Evolutionary conservation across 2,329 filamentous ascomycete species (phyloP), one percentile per base, ranked within the genome.

Genomic region (Neofusicoccum parvum): DNA sequence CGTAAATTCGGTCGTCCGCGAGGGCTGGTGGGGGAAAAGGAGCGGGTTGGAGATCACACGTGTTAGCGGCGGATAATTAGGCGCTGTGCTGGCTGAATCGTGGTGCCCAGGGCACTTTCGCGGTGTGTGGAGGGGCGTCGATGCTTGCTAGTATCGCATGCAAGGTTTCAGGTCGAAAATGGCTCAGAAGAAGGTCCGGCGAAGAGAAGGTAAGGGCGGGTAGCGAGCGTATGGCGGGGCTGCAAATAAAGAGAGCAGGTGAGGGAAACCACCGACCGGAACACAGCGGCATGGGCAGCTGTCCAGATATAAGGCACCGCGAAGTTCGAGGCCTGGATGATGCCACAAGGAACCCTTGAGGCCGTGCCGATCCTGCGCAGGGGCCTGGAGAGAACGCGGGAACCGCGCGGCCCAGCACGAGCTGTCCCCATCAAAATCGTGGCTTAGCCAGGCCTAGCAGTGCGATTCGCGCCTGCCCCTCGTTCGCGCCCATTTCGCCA

Each of bases 391-490:
- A 23, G 34, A 34, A 62, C 59, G 59, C 59, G 59, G 59, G 59
- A 62, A 62, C 59, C 59, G 59, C 59, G 59, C 59, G 59, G 45
- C 48, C 59, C 43, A 51, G 59, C 59, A 50, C 59, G 59, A 62
- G 59, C 59, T 15, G 45, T 58, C 46, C 46, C 59, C 59, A 62
- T 62, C 59, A 39, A 62, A 62, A 62, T 62, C 59, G 59, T 62
- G 59, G 59, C 59, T 62, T 27, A 62, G 59, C 36, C 20, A 23
- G 46, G 43, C 17, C 46, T 27, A 23, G 12, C 15, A 51, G 45
- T 27, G 46, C 37, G 45, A 62, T 50, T 62, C 37, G 45, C 59
- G 45, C 59, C 32, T 62, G 34, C 59, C 59, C 59, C 59, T 62
- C 59, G 36, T 62, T 62, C 46, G 46, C 46, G 46, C 56, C 56